phyloP scores from a whole-genome alignment of 106 monocot species.

The Hemerocallis citrina region DNA sequence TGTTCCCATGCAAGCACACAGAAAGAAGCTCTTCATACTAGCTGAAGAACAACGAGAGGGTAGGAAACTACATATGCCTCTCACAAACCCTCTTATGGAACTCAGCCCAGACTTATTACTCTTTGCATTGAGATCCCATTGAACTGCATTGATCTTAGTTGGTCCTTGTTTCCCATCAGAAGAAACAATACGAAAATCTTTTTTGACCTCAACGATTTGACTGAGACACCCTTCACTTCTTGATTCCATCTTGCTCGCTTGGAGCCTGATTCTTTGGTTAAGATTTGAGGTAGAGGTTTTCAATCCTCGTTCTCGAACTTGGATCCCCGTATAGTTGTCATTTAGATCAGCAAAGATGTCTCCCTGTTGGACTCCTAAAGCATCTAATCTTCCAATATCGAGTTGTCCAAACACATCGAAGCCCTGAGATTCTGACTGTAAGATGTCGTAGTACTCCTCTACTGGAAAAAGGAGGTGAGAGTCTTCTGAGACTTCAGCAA shows the following conservation, averaged over 20 bases:
- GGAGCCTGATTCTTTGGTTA: constrained; percentile 18
- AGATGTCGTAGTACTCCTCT: constrained; percentile 23
- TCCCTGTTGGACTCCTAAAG: neutral
- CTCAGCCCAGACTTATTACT: neutral
- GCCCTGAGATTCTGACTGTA: constrained; percentile 3
- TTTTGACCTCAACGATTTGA: constrained; percentile 22
- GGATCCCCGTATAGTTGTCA: constrained; percentile 14
- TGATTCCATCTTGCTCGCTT: constrained; percentile 44
- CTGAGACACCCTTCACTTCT: constrained; percentile 18
- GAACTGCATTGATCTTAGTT: neutral
- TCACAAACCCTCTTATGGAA: neutral
- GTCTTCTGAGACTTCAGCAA: constrained; percentile 18
- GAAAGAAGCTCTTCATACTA: constrained; percentile 17
- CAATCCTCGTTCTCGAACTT: constrained; percentile 14
- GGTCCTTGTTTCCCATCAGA: neutral
- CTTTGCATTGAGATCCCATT: neutral
- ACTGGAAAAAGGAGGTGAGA: constrained; percentile 3
- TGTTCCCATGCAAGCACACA: constrained; percentile 21
- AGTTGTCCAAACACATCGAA: neutral
- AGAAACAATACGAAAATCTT: constrained; percentile 15
- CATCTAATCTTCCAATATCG: neutral
- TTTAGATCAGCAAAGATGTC: neutral
- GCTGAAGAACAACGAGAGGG: constrained; percentile 9
- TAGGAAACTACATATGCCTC: constrained; percentile 7
- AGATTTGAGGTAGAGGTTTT: neutral